Evolutionary conservation across 768 basidiomycete genomes (phyloP).

Genomic region (Boletellus sp.): DNA sequence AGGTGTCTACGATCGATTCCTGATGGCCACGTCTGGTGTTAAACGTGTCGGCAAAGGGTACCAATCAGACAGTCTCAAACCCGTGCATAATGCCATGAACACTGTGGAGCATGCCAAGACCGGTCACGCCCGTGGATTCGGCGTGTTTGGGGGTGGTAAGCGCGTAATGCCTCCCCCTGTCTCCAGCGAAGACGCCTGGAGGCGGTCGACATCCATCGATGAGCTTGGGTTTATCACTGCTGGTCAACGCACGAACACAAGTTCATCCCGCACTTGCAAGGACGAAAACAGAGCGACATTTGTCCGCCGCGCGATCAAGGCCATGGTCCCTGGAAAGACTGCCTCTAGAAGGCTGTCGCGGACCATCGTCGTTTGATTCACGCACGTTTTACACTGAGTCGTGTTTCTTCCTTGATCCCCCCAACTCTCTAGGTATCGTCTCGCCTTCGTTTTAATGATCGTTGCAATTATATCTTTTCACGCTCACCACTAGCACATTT

Average conservation of each 20-base stretch:
- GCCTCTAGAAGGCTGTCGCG: slow-evolving; percentile 50
- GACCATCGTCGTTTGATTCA: slow-evolving; percentile 24
- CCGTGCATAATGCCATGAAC: slow-evolving; percentile 34
- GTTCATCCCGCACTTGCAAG: slow-evolving; percentile 31
- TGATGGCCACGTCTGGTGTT: slow-evolving; percentile 79
- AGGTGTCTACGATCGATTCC: slow-evolving; percentile 76
- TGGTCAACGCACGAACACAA: slow-evolving; percentile 23
- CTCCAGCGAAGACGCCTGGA: slow-evolving; percentile 57
- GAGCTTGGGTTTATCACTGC: slow-evolving; percentile 58
- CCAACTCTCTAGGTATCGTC: neutral
- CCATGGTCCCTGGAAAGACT: slow-evolving; percentile 66
- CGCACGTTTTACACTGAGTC: neutral
- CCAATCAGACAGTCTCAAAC: slow-evolving; percentile 61
- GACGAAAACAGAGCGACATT: slow-evolving; percentile 49
- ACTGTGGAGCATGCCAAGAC: slow-evolving; percentile 19
- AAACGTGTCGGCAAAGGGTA: slow-evolving; percentile 79
- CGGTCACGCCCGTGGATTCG: slow-evolving; percentile 22
- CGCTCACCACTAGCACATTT: slow-evolving; percentile 10
- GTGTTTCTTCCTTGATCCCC: neutral
- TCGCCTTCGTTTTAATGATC: slow-evolving; percentile 18
- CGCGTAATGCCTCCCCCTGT: slow-evolving; percentile 69
- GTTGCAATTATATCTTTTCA: slow-evolving; percentile 11
- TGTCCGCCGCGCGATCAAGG: slow-evolving; percentile 71
- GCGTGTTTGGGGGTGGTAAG: slow-evolving; percentile 34
- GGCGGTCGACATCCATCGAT: slow-evolving; percentile 51